Conservation (phyloP, 2,329 filamentous ascomycete genomes). For the Ascosphaera aggregata region DNA sequence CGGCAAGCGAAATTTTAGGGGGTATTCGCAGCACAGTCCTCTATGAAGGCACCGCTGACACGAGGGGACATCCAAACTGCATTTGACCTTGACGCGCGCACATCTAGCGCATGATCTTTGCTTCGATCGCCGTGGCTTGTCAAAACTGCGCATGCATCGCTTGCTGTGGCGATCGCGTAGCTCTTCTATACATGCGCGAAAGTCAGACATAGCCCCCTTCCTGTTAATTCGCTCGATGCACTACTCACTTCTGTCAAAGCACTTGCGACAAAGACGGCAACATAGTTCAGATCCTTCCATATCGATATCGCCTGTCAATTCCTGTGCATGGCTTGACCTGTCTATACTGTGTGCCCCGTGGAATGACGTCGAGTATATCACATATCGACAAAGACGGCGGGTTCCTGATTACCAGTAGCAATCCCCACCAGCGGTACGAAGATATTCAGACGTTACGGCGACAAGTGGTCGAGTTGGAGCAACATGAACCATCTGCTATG, state of each 20-base stretch:
- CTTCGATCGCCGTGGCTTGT: slow-evolving; percentile 2
- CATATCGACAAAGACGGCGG: background rate
- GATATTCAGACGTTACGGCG: background rate
- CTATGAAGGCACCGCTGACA: background rate
- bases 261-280: background rate
- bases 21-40: no score
- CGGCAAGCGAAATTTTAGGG: slow-evolving; percentile 24
- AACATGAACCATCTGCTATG: background rate
- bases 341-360: background rate
- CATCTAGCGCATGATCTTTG: slow-evolving; percentile 5
- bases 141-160: background rate
- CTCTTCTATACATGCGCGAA: background rate
- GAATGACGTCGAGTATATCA: background rate
- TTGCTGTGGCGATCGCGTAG: no score
- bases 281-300: background rate
- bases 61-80: background rate
- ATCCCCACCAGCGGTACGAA: background rate
- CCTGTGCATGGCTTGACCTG: background rate
- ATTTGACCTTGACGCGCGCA: no score
- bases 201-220: background rate
- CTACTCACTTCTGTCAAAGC: background rate
- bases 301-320: background rate
- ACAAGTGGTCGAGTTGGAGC: background rate
- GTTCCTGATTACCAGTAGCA: background rate
- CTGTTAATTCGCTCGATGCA: background rate